These are phyloP conservation scores for Lentinula novae-zelandiae DNA, from an alignment of 1,284 basidiomycete species.

Conservation along the genomic window DNA sequence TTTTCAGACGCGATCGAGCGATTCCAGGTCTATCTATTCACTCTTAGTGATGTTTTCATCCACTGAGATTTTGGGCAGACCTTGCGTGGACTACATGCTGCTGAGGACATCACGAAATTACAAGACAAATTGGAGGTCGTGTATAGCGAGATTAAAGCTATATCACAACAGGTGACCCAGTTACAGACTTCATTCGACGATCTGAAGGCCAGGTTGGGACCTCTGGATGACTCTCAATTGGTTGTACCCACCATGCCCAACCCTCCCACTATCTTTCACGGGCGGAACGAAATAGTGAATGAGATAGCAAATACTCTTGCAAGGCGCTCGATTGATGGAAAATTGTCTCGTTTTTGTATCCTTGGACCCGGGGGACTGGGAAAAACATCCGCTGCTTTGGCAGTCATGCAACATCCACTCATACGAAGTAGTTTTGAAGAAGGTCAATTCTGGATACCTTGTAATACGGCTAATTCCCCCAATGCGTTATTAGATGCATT, in stretches of 20 bases:
- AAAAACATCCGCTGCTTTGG: slow-evolving; percentile 18
- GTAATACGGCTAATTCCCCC: slow-evolving; percentile 17
- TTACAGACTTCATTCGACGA: background rate
- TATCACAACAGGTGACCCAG: background rate
- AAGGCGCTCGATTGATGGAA: background rate
- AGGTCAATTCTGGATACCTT: slow-evolving; percentile 18
- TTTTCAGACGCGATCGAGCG: background rate
- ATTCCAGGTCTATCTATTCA: background rate
- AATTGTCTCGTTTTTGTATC: slow-evolving; percentile 13
- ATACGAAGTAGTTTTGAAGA: slow-evolving; percentile 8
- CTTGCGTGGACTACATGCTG: background rate
- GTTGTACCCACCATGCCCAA: background rate
- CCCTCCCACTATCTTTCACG: background rate
- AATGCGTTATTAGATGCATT: background rate
- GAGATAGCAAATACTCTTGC: background rate
- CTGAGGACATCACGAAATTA: background rate
- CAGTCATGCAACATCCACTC: slow-evolving; percentile 13
- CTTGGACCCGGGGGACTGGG: slow-evolving; percentile 19
- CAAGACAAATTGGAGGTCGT: background rate
- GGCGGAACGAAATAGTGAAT: background rate
- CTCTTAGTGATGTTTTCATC: too few species aligned
- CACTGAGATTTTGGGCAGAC: background rate
- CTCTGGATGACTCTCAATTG: background rate
- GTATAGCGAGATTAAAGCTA: background rate
- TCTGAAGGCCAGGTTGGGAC: background rate